Percentiles rank a stretch among this genome's conserved stretches.
Conservation (phyloP, 2,329 filamentous ascomycete genomes). For the Aureobasidium sp. region DNA sequence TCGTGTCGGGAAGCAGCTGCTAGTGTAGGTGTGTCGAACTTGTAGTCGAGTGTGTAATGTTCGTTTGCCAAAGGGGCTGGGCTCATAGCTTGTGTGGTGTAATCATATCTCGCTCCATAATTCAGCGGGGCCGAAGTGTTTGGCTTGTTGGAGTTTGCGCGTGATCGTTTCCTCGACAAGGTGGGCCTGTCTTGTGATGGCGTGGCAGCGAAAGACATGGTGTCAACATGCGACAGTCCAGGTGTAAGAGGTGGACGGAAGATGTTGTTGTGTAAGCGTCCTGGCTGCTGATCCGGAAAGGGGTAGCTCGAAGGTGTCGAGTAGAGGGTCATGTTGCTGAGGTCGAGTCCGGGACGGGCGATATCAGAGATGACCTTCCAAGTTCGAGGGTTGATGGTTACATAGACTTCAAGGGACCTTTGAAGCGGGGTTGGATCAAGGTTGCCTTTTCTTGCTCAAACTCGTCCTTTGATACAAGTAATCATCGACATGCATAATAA, state of each 20-base stretch:
- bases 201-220: background rate
- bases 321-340: constrained; percentile 12
- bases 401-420: background rate
- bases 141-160: constrained; percentile 18
- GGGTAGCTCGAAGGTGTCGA: constrained; percentile 13
- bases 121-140: constrained; percentile 2
- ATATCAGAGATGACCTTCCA: background rate
- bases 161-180: constrained; percentile 16
- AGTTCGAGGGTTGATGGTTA: too few species aligned
- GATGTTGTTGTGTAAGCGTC: constrained; percentile 14
- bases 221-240: constrained; percentile 3
- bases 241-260: constrained; percentile 20
- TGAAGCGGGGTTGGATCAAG: constrained; percentile 6
- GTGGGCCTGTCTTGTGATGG: constrained; percentile 15
- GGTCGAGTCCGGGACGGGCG: background rate
- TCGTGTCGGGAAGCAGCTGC: constrained; percentile 38
- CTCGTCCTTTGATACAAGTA: background rate
- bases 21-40: constrained; percentile 52
- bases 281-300: constrained; percentile 12
- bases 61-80: constrained; percentile 52
- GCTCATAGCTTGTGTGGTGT: background rate
- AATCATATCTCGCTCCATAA: background rate
- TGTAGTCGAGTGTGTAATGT: constrained; percentile 55
- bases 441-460: constrained; percentile 17
- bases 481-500: constrained; percentile 1